Base-by-base conservation (phyloP, 805 yeast genomes). In the Teunomyces gatunensis region DNA sequence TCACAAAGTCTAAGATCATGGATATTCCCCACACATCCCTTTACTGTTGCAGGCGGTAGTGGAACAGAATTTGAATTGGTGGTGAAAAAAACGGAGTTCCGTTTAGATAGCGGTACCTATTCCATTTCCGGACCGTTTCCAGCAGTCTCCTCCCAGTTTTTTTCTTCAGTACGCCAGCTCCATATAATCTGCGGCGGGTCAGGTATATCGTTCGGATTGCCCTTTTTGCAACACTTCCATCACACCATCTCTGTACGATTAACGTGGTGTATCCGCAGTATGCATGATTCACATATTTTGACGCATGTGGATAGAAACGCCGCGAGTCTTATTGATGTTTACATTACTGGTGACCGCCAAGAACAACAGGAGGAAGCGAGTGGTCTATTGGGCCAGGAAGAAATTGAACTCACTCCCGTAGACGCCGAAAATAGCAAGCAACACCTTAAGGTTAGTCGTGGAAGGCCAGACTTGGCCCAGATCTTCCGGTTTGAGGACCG, bases 111-210 rank as follows among this genome's bases (percentile, higher is more conserved):
- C 12, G 45, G 30, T 6, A 32, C 32, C 7, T 28, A 13, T 9
- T 48, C 63, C n/a, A 35, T 32, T 29, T 32, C 37, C 6, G 62
- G 59, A 2, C 73, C 73, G 5, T 78, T 65, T 55, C 71, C 78
- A 3, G 71, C 85, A 4, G 47, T 81, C 3, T 68, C 77, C 10
- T 51, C 57, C 10, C 65, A 69, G 15, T 77, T 80, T 50, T 74
- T 79, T 51, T 63, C 67, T 34, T 71, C 79, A 0, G 83, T 79
- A 0, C 75, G 74, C 29, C 74, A 77, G 34, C 76, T 82, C 1
- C 60, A 70, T 12, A 72, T 85, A 15, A 70, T 85, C 1, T 79
- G 84, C 52, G 92, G 91, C 11, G 94, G 94, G 0, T 79, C 89
- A 1, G 91, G 92, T 0, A 76, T 86, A 9, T 82, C 90, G 0